phyloP scores from a whole-genome alignment of 257 asterid species.

The Oldenlandia corymbosa region DNA sequence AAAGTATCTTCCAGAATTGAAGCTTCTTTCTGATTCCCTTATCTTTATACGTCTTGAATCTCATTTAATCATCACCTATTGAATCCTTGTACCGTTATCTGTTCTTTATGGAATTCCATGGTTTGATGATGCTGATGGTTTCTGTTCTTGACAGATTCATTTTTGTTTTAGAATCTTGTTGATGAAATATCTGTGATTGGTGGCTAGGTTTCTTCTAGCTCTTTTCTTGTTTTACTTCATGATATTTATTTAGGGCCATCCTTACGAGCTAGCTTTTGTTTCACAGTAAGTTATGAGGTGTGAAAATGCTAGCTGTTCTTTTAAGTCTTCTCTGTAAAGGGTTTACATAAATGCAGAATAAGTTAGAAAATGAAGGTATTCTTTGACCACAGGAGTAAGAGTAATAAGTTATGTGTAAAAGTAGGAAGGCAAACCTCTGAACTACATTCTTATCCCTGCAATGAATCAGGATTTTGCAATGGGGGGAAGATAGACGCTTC shows the following conservation, averaged over 20 bases:
- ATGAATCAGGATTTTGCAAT: conserved; percentile 56
- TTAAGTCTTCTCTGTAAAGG: background rate
- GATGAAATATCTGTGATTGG: background rate
- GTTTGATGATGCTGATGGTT: background rate
- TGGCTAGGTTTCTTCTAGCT: background rate
- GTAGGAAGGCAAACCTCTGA: background rate
- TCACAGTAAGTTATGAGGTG: background rate
- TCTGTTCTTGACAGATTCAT: background rate
- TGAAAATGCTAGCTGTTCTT: background rate
- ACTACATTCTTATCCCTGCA: conserved; percentile 8
- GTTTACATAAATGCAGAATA: background rate
- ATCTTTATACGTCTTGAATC: background rate
- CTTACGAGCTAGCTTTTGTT: background rate
- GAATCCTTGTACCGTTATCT: background rate
- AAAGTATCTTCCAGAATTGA: background rate
- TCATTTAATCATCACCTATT: background rate
- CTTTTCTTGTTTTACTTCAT: background rate
- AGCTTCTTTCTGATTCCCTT: background rate
- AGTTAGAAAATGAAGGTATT: background rate
- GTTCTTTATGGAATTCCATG: background rate
- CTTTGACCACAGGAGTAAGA: background rate
- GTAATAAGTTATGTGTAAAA: background rate
- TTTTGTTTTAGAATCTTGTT: background rate
- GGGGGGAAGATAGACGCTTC: conserved; percentile 98
- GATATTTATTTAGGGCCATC: background rate